Evolutionary conservation across 2,329 filamentous ascomycete species (phyloP).

Genomic region (Verticillium tricorpus): DNA sequence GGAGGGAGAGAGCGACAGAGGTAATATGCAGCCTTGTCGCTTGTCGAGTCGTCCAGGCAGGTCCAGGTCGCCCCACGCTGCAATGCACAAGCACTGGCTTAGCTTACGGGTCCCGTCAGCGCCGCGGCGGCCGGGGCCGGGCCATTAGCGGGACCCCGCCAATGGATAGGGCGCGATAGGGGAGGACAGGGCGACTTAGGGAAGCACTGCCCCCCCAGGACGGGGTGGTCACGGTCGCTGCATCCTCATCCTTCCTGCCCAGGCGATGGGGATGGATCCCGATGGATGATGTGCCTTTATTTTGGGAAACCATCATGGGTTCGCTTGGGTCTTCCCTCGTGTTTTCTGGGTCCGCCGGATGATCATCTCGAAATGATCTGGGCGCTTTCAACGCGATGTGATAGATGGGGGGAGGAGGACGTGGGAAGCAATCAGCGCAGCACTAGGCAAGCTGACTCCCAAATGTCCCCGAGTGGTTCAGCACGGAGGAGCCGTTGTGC

Average conservation of each 20-base stretch:
- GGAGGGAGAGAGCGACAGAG: not conserved
- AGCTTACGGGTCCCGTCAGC: not conserved
- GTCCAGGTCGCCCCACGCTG: not conserved
- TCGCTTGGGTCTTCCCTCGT: no score
- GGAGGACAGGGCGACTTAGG: not conserved
- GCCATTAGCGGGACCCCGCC: not conserved
- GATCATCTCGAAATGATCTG: no score
- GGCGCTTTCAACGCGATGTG: no score
- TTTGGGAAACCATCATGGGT: no score
- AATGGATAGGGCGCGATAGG: not conserved
- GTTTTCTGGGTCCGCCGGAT: no score
- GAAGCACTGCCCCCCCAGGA: not conserved
- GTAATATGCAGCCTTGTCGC: not conserved
- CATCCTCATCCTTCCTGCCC: not conserved
- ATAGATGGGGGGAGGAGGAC: no score
- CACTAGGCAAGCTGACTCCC: no score
- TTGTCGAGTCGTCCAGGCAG: constrained; percentile 2
- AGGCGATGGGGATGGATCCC: not conserved
- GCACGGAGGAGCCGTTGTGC: no score
- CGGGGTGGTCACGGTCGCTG: not conserved
- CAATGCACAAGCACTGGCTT: not conserved
- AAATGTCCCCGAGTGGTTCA: no score
- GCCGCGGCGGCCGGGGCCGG: not conserved
- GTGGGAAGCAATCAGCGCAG: no score
- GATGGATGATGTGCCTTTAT: not conserved